Evolutionary conservation across 495 filamentous ascomycete genomes (phyloP).

Genomic region (Aspergillus sclerotioniger): DNA sequence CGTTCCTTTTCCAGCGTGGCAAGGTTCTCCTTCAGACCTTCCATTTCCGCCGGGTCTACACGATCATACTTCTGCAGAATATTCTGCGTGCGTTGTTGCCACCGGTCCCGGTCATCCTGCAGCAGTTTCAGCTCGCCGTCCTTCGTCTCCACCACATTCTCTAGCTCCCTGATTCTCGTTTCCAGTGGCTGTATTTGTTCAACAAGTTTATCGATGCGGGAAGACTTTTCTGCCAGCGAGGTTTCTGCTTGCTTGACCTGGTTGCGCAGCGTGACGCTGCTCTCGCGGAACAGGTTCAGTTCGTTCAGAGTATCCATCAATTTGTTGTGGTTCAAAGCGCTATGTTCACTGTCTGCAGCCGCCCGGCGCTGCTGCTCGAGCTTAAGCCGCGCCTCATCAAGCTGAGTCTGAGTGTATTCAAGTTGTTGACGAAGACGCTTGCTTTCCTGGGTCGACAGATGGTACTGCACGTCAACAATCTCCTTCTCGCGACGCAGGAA

Average conservation of each 20-base stretch:
- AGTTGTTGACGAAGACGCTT: constrained; percentile 88
- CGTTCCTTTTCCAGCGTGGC: constrained; percentile 66
- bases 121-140: constrained; percentile 83
- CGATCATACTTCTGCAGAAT: constrained; percentile 95
- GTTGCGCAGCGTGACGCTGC: constrained; percentile 79
- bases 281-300: constrained; percentile 91
- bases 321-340: constrained; percentile 73
- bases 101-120: constrained; percentile 82
- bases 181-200: constrained; percentile 80
- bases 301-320: constrained; percentile 92
- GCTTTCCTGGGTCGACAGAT: constrained; percentile 79
- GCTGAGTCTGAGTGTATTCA: constrained; percentile 77
- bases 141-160: constrained; percentile 72
- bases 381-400: constrained; percentile 82
- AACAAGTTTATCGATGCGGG: constrained; percentile 69
- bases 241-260: constrained; percentile 76
- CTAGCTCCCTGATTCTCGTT: constrained; percentile 70
- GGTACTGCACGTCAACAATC: constrained; percentile 92
- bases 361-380: constrained; percentile 81
- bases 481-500: constrained; percentile 96
- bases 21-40: constrained; percentile 73
- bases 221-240: constrained; percentile 68
- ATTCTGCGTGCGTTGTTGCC: constrained; percentile 89
- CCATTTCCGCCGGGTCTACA: constrained; percentile 87
- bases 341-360: constrained; percentile 69